Evolutionary conservation across 1,284 basidiomycete genomes (phyloP), one percentile per base, ranked within the genome.

Genomic region (Tremellales sp.): DNA sequence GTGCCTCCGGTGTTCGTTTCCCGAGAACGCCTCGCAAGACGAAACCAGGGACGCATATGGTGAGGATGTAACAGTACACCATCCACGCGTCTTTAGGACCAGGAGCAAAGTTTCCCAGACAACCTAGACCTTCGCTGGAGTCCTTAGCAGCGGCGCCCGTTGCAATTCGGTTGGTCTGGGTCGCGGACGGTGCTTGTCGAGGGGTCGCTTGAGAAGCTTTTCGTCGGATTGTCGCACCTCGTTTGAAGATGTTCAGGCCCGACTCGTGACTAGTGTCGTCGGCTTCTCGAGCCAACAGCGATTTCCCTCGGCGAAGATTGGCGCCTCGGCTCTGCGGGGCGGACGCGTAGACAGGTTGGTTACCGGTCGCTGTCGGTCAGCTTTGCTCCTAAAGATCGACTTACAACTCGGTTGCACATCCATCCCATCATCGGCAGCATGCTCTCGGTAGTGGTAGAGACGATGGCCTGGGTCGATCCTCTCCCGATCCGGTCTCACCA

Each of bases 71-170:
- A 74, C 89, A 97, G 74, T 95, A 99, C 56, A 89, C 83, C 84
- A 97, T 95, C 93, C 93, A 98, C 22, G 82, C 81, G 50, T 90
- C 85, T 54, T 92, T 84, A 14, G 94, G 93, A 8, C 92, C 92
- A 21, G 83, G 92, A 16, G 76, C 85, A 58, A 82, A 83, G 58
- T 81, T 80, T 45, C 81, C 81, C 52, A 83, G 78, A 63, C 83
- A 88, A 10, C 79, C 79, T 53, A 77, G 63, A 45, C 78, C 76
- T 53, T 78, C 72, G 26, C 74, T 74, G 14, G 54, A 40, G 40
- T 45, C 45, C 8, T 54, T 47, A 44, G 45, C 43, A 3, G 38
- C 34, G n/a, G 56, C 38, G n/a, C 50, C 53, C 10, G 51, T 37
- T n/a, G 54, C 56, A 21, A 50, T 58, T 12, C 57, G 53, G 27